Conservation (phyloP, 2,329 filamentous ascomycete genomes). For the Furcasterigmium sp. region DNA sequence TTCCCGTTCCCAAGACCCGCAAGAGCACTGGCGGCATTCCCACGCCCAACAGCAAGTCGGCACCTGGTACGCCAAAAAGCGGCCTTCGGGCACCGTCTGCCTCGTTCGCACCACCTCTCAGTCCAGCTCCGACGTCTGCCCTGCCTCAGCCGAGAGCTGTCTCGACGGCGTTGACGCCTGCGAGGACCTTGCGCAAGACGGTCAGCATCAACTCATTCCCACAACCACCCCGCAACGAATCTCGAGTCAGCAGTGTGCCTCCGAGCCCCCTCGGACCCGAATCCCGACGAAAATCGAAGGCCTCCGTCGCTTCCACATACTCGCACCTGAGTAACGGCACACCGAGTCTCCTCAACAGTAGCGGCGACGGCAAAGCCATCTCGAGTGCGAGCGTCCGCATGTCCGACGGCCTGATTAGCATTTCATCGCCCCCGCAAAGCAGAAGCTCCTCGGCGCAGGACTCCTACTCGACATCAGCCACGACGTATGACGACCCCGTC, state of each 20-base stretch:
- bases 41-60: slow-evolving; percentile 35
- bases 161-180: slow-evolving; percentile 50
- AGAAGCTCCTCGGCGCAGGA: slow-evolving; percentile 88
- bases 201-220: slow-evolving; percentile 94
- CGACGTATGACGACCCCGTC: slow-evolving; percentile 75
- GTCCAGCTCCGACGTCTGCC: slow-evolving; percentile 46
- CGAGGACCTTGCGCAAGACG: slow-evolving; percentile 74
- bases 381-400: slow-evolving; percentile 56
- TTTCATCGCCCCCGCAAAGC: slow-evolving; percentile 81
- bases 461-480: slow-evolving; percentile 86
- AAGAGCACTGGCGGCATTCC: slow-evolving; percentile 54
- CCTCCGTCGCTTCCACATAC: slow-evolving; percentile 48
- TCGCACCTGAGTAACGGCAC: slow-evolving; percentile 37
- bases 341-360: slow-evolving; percentile 74
- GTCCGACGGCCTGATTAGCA: slow-evolving; percentile 70
- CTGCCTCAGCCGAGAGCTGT: slow-evolving; percentile 52
- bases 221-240: slow-evolving; percentile 70
- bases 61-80: slow-evolving; percentile 43
- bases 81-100: slow-evolving; percentile 56
- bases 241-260: slow-evolving; percentile 54
- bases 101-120: slow-evolving; percentile 44
- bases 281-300: slow-evolving; percentile 48
- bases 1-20: slow-evolving; percentile 68
- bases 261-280: slow-evolving; percentile 53
- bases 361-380: slow-evolving; percentile 71